These are phyloP conservation scores for Bipolaris victoriae DNA, from an alignment of 2,329 filamentous ascomycete species.

Conservation along the genomic window DNA sequence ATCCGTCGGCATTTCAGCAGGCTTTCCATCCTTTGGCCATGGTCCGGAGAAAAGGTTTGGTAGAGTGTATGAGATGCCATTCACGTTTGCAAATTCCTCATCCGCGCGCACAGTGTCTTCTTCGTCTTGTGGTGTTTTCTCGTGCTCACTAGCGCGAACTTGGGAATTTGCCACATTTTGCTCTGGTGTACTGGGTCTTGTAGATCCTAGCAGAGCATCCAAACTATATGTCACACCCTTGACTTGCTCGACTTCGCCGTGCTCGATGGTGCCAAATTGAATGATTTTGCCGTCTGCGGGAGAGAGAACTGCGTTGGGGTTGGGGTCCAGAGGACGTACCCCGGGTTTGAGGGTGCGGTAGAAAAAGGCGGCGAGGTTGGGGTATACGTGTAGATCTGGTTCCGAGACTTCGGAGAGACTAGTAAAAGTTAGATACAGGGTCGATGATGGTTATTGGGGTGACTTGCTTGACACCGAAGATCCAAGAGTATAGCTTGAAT, in stretches of 20 bases:
- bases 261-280: conserved; percentile 89
- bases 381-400: conserved; percentile 84
- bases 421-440: conserved; percentile 43
- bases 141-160: conserved; percentile 33
- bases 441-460: conserved; percentile 25
- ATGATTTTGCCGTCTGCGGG: conserved; percentile 90
- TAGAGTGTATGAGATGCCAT: conserved; percentile 94
- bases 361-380: conserved; percentile 95
- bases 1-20: conserved; percentile 66
- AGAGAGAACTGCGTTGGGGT: conserved; percentile 79
- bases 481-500: conserved; percentile 87
- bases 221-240: conserved; percentile 98
- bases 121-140: conserved; percentile 48
- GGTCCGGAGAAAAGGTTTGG: conserved; percentile 84
- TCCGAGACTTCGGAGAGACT: conserved; percentile 86
- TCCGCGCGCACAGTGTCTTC: conserved; percentile 76
- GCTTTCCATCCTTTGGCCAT: conserved; percentile 51
- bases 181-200: conserved; percentile 53
- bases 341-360: conserved; percentile 94
- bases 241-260: conserved; percentile 96
- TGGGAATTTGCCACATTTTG: conserved; percentile 32
- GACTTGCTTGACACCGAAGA: conserved; percentile 80
- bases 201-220: conserved; percentile 80
- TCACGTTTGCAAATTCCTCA: conserved; percentile 91
- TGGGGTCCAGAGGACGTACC: conserved; percentile 80